Evolutionary conservation across 495 filamentous ascomycete species (phyloP).

Genomic region (Glutinoglossum americanum): DNA sequence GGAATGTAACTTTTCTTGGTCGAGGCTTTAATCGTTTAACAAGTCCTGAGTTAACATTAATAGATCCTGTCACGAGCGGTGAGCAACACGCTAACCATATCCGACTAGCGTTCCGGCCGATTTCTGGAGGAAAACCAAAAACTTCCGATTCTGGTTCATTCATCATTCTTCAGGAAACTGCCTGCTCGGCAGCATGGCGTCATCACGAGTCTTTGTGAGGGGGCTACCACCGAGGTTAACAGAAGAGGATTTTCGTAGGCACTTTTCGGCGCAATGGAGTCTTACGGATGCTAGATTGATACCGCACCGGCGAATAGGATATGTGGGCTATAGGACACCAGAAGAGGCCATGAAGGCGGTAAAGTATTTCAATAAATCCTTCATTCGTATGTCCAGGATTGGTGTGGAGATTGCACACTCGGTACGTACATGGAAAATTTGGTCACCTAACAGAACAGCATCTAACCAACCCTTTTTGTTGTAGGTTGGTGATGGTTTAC

Average conservation of each 20-base stretch:
- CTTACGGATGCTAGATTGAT: constrained; percentile 86
- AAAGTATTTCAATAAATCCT: constrained; percentile 85
- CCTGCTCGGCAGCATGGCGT: constrained; percentile 24
- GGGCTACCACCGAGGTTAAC: constrained; percentile 54
- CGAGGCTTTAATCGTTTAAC: no score
- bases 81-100: not conserved
- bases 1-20: no score
- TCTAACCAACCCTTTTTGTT: not conserved
- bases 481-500: constrained; percentile 18
- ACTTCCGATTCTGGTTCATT: not conserved
- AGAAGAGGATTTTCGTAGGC: constrained; percentile 61
- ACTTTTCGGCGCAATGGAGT: constrained; percentile 55
- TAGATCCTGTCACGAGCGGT: not conserved
- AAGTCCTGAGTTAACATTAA: not conserved
- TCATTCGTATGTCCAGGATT: constrained; percentile 93
- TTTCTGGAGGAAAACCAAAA: not conserved
- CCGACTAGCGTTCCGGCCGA: not conserved
- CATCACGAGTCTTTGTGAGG: constrained; percentile 82
- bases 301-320: constrained; percentile 74
- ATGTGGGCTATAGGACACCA: constrained; percentile 76
- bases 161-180: not conserved
- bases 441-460: not conserved
- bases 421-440: constrained; percentile 20
- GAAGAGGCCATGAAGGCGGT: constrained; percentile 63
- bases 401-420: constrained; percentile 75